Percentiles rank a stretch among this genome's conserved stretches.
Evolutionary conservation across 441 rosid genomes (phyloP).

Genomic region (Populus hybrid): DNA sequence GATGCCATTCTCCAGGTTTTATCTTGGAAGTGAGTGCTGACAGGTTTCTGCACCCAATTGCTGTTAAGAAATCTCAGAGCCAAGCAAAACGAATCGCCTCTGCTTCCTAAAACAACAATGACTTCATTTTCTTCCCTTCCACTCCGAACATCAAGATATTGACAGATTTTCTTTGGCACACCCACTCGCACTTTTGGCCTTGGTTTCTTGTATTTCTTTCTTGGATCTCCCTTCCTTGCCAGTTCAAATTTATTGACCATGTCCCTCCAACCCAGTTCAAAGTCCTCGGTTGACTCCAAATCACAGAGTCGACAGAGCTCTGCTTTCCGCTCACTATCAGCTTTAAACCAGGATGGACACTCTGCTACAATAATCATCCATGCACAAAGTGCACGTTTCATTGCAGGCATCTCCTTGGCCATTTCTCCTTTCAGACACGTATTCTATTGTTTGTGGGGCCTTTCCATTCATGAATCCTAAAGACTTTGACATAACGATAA

Average conservation of each 20-base stretch:
- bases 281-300: constrained; percentile 75
- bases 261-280: constrained; percentile 91
- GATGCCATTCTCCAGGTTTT: constrained; percentile 7
- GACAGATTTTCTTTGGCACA: too few species aligned
- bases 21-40: background rate
- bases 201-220: too few species aligned
- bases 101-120: background rate
- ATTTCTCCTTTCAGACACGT: constrained; percentile 93
- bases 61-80: background rate
- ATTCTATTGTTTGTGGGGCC: constrained; percentile 73
- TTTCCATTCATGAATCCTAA: constrained; percentile 85
- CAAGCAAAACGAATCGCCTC: background rate
- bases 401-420: constrained; percentile 71
- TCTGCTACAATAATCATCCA: constrained; percentile 93
- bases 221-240: too few species aligned
- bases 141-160: too few species aligned
- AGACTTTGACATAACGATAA: constrained; percentile 48
- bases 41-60: background rate
- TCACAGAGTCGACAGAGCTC: constrained; percentile 83
- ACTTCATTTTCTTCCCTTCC: too few species aligned
- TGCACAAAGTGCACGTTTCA: constrained; percentile 90
- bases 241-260: constrained; percentile 82
- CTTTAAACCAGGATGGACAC: constrained; percentile 94
- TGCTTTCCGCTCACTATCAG: constrained; percentile 91
- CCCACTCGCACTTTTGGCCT: too few species aligned